phyloP scores from a whole-genome alignment of 164 flowering plant species.

The Cinnamomum chago region DNA sequence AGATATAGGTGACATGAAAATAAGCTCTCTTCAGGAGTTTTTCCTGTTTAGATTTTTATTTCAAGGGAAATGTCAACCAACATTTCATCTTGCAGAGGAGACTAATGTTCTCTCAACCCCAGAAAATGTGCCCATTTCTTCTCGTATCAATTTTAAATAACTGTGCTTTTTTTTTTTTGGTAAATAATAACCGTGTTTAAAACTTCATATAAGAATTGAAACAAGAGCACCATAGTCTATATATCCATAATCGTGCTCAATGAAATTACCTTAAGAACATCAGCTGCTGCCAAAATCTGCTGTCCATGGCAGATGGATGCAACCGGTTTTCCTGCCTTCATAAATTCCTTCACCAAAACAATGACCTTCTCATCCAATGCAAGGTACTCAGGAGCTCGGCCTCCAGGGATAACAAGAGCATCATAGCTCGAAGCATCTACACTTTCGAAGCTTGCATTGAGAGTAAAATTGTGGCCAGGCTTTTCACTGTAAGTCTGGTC shows the following conservation, averaged over 20 bases:
- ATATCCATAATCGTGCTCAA: not conserved
- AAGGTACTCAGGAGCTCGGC: slow-evolving; percentile 92
- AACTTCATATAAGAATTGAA: not conserved
- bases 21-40: no score
- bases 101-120: no score
- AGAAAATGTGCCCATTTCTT: no score
- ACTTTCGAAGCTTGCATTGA: slow-evolving; percentile 60
- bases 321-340: slow-evolving; percentile 75
- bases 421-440: slow-evolving; percentile 62
- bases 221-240: not conserved
- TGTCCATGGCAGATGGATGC: slow-evolving; percentile 99
- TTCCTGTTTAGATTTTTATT: no score
- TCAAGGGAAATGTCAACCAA: no score
- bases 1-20: no score
- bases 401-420: slow-evolving; percentile 98
- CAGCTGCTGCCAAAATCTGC: slow-evolving; percentile 93
- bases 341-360: slow-evolving; percentile 65
- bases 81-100: no score
- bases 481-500: slow-evolving; percentile 97
- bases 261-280: slow-evolving; percentile 72
- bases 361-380: slow-evolving; percentile 72
- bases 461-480: slow-evolving; percentile 76
- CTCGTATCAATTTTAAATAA: no score
- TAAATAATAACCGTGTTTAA: no score
- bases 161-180: no score